Evolutionary conservation across 306 rosid genomes (phyloP).

Genomic region (Sechiopsis laciniata): DNA sequence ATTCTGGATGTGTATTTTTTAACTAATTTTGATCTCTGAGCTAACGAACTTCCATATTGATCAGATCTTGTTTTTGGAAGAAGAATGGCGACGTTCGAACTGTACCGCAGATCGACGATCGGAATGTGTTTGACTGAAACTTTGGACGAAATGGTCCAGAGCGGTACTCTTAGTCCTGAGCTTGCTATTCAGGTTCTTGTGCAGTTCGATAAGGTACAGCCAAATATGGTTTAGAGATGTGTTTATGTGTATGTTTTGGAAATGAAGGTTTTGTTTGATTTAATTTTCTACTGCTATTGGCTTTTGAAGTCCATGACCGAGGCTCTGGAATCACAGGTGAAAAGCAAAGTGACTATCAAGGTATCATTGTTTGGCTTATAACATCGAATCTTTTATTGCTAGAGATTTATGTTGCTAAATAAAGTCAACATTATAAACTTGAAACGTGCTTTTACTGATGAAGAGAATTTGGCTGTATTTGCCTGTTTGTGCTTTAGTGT

Average conservation of each 20-base stretch:
- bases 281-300: slow-evolving; percentile 7
- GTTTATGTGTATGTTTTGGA: slow-evolving; percentile 3
- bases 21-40: not conserved
- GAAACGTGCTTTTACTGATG: not conserved
- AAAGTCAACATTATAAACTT: not conserved
- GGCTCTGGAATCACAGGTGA: slow-evolving; percentile 83
- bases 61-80: slow-evolving; percentile 43
- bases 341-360: slow-evolving; percentile 78
- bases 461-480: not conserved
- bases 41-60: not conserved
- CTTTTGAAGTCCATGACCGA: slow-evolving; percentile 72
- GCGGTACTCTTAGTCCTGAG: slow-evolving; percentile 80
- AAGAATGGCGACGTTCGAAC: slow-evolving; percentile 84
- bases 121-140: slow-evolving; percentile 88
- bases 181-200: slow-evolving; percentile 89
- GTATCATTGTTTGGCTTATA: slow-evolving; percentile 29
- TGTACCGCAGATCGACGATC: slow-evolving; percentile 81
- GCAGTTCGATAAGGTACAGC: slow-evolving; percentile 81
- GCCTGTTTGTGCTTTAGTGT: not conserved
- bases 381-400: not conserved
- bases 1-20: not conserved
- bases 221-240: not conserved
- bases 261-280: slow-evolving; percentile 16
- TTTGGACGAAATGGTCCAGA: slow-evolving; percentile 88
- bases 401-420: not conserved